Conservation (phyloP, 257 asterid species). For the Ocimum tenuiflorum region DNA sequence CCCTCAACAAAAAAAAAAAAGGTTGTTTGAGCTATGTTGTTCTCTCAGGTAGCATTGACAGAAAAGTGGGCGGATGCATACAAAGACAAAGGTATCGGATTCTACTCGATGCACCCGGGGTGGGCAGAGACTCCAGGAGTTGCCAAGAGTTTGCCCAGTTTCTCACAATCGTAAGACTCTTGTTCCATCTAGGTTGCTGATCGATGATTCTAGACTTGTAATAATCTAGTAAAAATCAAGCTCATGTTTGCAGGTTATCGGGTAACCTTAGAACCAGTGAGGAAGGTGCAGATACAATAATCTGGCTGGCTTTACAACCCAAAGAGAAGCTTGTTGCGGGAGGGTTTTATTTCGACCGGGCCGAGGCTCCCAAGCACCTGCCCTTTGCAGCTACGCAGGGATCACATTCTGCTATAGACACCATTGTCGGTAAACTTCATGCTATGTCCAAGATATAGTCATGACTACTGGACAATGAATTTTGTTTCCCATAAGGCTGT, state of each 20-base stretch:
- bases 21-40: not conserved
- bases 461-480: not conserved
- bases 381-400: constrained; percentile 53
- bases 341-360: constrained; percentile 70
- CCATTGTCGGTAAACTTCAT: constrained; percentile 40
- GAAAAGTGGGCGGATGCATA: constrained; percentile 79
- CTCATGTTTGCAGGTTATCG: constrained; percentile 39
- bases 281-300: constrained; percentile 80
- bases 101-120: constrained; percentile 97
- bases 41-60: constrained; percentile 68
- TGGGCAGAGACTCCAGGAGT: constrained; percentile 99
- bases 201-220: not conserved
- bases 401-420: constrained; percentile 55
- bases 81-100: constrained; percentile 57
- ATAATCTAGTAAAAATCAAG: too few relatives aligned
- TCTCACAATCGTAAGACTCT: constrained; percentile 50
- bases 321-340: constrained; percentile 65
- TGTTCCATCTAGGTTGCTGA: not conserved
- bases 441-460: constrained; percentile 31
- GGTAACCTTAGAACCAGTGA: constrained; percentile 76
- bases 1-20: too few relatives aligned
- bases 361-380: constrained; percentile 77
- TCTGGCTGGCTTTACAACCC: constrained; percentile 89
- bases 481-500: not conserved
- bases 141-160: constrained; percentile 59